Conservation (phyloP, 257 asterid species). For the Eucommia ulmoides region DNA sequence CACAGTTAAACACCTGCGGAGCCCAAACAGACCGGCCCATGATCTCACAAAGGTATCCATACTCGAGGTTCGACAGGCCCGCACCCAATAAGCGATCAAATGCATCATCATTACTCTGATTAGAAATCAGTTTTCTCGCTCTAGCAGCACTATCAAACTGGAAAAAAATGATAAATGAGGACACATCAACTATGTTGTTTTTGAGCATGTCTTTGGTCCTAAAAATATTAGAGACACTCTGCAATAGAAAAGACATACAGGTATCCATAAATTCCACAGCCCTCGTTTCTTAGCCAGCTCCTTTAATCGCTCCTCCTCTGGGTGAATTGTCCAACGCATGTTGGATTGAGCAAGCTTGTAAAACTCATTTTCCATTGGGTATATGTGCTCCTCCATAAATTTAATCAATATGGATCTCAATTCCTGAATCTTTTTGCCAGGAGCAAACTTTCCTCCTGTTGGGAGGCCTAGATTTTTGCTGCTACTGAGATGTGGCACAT, state of each 20-base stretch:
- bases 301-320: conserved; percentile 80
- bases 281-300: conserved; percentile 74
- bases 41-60: conserved; percentile 84
- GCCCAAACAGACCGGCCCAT: conserved; percentile 97
- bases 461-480: conserved; percentile 16
- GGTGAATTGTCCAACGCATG: conserved; percentile 83
- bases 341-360: conserved; percentile 61
- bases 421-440: conserved; percentile 55
- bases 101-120: conserved; percentile 25
- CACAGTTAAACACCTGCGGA: conserved; percentile 90
- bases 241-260: conserved; percentile 75
- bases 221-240: too few species aligned
- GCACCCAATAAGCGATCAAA: conserved; percentile 59
- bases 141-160: conserved; percentile 90
- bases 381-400: conserved; percentile 78
- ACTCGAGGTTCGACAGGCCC: conserved; percentile 85
- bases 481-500: conserved; percentile 19
- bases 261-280: conserved; percentile 88
- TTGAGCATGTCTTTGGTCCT: too few species aligned
- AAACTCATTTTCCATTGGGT: conserved; percentile 71
- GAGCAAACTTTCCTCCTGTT: conserved; percentile 48
- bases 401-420: conserved; percentile 51
- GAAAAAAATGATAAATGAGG: conserved; percentile 15
- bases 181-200: too few species aligned
- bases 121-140: conserved; percentile 49